phyloP scores from a whole-genome alignment of 2,329 filamentous ascomycete species.

The Botrytis sinoallii region DNA sequence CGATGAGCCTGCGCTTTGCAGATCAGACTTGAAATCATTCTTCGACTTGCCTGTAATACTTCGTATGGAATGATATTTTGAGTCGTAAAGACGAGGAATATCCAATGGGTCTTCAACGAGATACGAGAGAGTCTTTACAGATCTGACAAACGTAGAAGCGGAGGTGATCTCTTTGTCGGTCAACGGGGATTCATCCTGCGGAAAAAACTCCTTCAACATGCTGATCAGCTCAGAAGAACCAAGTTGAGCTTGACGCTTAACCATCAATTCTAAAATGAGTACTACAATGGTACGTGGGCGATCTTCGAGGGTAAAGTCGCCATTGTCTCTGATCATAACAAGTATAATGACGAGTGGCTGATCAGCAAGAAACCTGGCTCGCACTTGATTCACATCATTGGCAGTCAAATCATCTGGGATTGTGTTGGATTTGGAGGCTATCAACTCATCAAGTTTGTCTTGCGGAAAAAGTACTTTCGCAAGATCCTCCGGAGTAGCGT shows the following conservation, averaged over 20 bases:
- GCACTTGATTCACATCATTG: neutral
- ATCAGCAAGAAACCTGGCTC: neutral
- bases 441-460: neutral
- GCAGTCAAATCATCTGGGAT: neutral
- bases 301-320: neutral
- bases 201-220: neutral
- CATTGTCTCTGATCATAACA: neutral
- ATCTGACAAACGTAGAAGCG: neutral
- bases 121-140: neutral
- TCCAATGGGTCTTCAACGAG: neutral
- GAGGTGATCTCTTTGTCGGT: neutral
- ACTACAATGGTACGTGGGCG: neutral
- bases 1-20: neutral
- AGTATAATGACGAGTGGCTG: neutral
- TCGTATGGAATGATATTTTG: neutral
- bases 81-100: neutral
- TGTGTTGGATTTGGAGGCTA: too few relatives aligned
- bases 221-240: too few relatives aligned
- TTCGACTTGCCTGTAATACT: neutral
- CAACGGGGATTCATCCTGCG: neutral
- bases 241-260: too few relatives aligned
- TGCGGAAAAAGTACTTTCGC: neutral
- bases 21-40: neutral
- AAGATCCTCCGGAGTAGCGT: neutral
- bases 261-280: too few relatives aligned